These are phyloP conservation scores for Penicillium concentricum DNA, from an alignment of 2,329 filamentous ascomycete genomes.

Conservation along the genomic window DNA sequence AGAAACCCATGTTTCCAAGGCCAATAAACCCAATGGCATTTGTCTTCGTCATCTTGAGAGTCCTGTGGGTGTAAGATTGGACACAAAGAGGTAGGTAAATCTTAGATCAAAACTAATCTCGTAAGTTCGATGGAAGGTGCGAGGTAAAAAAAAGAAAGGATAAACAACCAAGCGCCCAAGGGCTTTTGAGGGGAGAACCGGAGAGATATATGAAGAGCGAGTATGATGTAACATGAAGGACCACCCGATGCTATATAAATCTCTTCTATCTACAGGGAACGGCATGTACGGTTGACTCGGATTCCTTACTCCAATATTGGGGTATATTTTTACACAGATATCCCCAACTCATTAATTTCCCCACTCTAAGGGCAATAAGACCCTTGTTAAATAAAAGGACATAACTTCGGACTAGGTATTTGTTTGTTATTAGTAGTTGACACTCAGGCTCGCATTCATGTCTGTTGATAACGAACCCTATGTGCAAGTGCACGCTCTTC, in stretches of 20 bases:
- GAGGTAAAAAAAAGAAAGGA: no score
- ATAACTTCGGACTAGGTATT: background rate
- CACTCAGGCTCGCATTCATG: background rate
- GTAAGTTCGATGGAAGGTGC: no score
- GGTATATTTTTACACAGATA: background rate
- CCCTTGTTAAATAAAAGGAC: background rate
- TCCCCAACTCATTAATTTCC: background rate
- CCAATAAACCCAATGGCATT: constrained; percentile 14
- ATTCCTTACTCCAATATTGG: background rate
- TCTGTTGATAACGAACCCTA: background rate
- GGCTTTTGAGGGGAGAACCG: background rate
- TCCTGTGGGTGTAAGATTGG: background rate
- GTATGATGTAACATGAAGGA: background rate
- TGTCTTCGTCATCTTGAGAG: background rate
- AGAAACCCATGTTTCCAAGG: constrained; percentile 13
- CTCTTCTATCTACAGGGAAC: background rate
- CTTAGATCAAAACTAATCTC: no score
- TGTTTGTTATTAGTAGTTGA: background rate
- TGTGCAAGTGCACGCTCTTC: background rate
- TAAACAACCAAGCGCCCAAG: background rate
- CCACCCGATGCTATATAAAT: background rate
- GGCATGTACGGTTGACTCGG: background rate
- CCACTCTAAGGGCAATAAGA: background rate
- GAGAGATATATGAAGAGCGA: background rate
- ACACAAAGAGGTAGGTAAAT: no score